Evolutionary conservation across 2,329 filamentous ascomycete genomes (phyloP).

Genomic region (Venturia oleaginea): DNA sequence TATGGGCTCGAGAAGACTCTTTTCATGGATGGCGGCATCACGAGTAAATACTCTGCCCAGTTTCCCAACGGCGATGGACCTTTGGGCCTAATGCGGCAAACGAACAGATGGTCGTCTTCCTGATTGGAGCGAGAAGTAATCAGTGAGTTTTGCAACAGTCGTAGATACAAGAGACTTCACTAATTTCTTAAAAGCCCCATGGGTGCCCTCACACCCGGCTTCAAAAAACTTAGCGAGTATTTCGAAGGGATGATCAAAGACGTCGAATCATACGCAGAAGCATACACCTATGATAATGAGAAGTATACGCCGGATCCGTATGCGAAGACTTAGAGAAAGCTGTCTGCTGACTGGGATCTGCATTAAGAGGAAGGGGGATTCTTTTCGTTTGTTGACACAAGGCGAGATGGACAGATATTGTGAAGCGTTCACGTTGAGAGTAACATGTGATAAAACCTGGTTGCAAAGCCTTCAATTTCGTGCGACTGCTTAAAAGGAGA

Average conservation of each 20-base stretch:
- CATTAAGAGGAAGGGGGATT: background rate
- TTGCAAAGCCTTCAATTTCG: too few species aligned
- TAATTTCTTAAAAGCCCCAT: conserved; percentile 37
- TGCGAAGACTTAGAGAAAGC: background rate
- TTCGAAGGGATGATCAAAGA: conserved; percentile 33
- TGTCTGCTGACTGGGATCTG: background rate
- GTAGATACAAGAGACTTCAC: conserved; percentile 46
- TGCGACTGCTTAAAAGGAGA: too few species aligned
- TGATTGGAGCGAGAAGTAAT: conserved; percentile 13
- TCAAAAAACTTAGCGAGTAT: conserved; percentile 29
- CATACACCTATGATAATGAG: conserved; percentile 36
- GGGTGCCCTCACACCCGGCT: conserved; percentile 40
- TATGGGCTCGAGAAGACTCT: conserved; percentile 28
- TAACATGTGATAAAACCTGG: too few species aligned
- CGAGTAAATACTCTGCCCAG: conserved; percentile 30
- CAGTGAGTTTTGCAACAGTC: conserved; percentile 33
- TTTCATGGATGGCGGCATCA: conserved; percentile 29
- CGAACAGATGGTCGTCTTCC: conserved; percentile 12
- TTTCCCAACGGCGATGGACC: conserved; percentile 28
- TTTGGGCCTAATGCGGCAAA: conserved; percentile 24
- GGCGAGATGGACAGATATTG: too few species aligned
- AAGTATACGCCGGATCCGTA: background rate
- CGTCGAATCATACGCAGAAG: conserved; percentile 28
- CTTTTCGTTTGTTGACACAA: background rate
- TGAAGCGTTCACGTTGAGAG: too few species aligned